Conservation (phyloP, 805 yeast species). For the Blastobotrys peoriensis region DNA sequence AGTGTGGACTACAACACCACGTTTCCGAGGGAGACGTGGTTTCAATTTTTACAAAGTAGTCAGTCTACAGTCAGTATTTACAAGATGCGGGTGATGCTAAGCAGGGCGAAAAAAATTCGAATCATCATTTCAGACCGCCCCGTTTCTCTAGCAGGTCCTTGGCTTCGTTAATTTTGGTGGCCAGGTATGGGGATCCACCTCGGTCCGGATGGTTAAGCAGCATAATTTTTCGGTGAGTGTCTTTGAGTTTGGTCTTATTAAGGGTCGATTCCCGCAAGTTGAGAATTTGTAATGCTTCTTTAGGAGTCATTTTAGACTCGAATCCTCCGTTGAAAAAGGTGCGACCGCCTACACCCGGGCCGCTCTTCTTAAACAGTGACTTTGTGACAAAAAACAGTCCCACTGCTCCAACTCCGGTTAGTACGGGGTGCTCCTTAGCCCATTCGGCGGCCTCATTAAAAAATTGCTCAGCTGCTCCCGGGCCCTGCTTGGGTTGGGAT, state of each 20-base stretch:
- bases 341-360: conserved; percentile 61
- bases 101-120: neutral
- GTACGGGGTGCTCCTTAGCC: conserved; percentile 56
- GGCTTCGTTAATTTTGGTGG: conserved; percentile 83
- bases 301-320: conserved; percentile 82
- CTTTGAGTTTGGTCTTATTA: conserved; percentile 44
- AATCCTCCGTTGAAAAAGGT: conserved; percentile 83
- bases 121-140: conserved; percentile 24
- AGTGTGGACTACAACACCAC: conserved; percentile 80
- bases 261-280: conserved; percentile 45
- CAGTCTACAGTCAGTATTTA: conserved; percentile 7
- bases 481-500: neutral
- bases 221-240: conserved; percentile 71
- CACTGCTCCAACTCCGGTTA: conserved; percentile 64
- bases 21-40: conserved; percentile 94
- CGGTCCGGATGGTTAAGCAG: conserved; percentile 81
- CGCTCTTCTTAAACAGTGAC: conserved; percentile 32
- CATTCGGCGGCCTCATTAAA: neutral
- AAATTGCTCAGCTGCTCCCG: neutral
- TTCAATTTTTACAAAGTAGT: conserved; percentile 73
- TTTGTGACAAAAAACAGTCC: conserved; percentile 15
- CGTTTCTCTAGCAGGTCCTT: conserved; percentile 73
- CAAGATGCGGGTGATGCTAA: neutral
- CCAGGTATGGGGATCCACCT: conserved; percentile 77
- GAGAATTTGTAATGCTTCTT: conserved; percentile 81